Percentiles rank a stretch among this genome's conserved stretches.
phyloP scores from a whole-genome alignment of 257 asterid genomes.

The Scutellaria minor region DNA sequence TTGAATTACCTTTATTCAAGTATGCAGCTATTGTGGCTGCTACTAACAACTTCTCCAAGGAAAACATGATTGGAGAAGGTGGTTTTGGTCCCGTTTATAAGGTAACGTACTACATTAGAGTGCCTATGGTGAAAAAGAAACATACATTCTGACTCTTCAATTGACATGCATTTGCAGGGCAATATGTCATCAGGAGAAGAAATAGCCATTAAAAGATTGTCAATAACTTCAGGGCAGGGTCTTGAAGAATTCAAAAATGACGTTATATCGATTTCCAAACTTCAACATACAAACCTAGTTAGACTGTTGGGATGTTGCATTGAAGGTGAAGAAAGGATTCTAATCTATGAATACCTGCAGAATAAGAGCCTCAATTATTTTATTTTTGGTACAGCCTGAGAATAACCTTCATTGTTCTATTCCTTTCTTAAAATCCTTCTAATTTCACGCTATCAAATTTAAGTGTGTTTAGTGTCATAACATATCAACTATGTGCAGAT shows the following conservation, averaged over 20 bases:
- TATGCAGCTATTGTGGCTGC: constrained; percentile 38
- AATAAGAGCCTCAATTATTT: constrained; percentile 50
- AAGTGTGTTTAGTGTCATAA: neutral
- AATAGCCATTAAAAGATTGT: constrained; percentile 53
- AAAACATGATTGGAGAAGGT: constrained; percentile 44
- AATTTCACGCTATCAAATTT: neutral
- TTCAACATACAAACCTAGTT: constrained; percentile 54
- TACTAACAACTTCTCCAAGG: constrained; percentile 40
- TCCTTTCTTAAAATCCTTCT: neutral
- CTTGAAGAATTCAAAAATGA: constrained; percentile 39
- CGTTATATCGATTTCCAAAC: constrained; percentile 44
- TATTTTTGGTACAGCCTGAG: constrained; percentile 37
- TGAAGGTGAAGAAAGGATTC: constrained; percentile 46
- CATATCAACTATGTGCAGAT: constrained; percentile 27
- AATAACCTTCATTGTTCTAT: neutral
- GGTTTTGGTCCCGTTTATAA: constrained; percentile 51
- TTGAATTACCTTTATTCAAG: constrained; percentile 42
- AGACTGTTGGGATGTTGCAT: constrained; percentile 50
- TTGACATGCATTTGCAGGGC: constrained; percentile 38
- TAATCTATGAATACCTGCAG: constrained; percentile 48
- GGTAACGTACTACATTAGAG: constrained; percentile 30
- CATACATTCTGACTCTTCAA: neutral
- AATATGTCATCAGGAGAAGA: constrained; percentile 33
- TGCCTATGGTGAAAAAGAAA: neutral
- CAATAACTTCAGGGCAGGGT: constrained; percentile 48